Base-by-base conservation (phyloP, 2,329 filamentous ascomycete species). In the Myrmaecium sp. region DNA sequence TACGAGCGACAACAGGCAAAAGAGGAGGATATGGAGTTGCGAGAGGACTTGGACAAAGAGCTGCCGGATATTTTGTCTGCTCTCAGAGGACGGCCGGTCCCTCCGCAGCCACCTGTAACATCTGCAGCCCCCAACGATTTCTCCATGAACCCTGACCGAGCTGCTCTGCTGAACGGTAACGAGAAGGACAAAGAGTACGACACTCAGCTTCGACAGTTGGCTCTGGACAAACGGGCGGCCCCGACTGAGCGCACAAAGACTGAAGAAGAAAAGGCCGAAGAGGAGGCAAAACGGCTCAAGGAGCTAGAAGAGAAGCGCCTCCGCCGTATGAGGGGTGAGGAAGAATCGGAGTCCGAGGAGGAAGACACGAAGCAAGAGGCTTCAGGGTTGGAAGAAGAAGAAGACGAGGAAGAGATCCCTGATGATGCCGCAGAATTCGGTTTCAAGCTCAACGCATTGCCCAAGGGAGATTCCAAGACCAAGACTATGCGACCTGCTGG, bases 1-100 rank as follows among this genome's bases (percentile, higher is more conserved):
- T 84, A 86, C 45, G 84, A 95, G 55, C 73, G 89, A 21, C 89
- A 98, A 52, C 74, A 81, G 33, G 71, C 72, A 15, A 94, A 93
- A 46, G 89, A 95, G 33, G 82, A 89, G 26, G 89, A 98, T 39
- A 82, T 91, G 26, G 86, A 93, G 37, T 52, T 94, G 28, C 68
- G 83, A 32, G 74, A 74, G 31, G 72, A 84, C 47, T 62, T 98
- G 10, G 83, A 98, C 49, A 75, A 84, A 47, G 80, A 82, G 21
- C 63, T 95, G 34, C 65, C 69, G 8, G 73, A 78, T 36, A 67
- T 98, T 9, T 75, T 83, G 36, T 62, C 65, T 27, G 65, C 92
- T 21, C 57, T 98, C 14, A 58, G 63, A 32, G 62, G 61, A 7
- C 58, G 72, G 50, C 55, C 66, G 44, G 52, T 47, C 44, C 58